phyloP scores from a whole-genome alignment of 2,329 filamentous ascomycete species.

The Cercospora zeina region DNA sequence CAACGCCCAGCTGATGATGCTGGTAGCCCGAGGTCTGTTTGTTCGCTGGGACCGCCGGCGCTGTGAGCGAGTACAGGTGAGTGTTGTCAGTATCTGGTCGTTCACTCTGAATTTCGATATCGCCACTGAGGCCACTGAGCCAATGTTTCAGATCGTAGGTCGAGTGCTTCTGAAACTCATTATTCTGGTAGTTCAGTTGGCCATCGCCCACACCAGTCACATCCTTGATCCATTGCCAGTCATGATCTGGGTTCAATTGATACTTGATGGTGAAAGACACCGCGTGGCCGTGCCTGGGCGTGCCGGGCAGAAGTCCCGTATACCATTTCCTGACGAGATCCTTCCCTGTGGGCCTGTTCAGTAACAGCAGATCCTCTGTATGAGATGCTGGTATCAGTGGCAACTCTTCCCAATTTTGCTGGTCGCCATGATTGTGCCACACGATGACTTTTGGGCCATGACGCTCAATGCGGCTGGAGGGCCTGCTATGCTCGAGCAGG shows the following conservation, averaged over 20 bases:
- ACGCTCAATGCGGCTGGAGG: constrained; percentile 43
- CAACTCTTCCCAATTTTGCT: constrained; percentile 60
- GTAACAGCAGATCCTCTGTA: constrained; percentile 33
- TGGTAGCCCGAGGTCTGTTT: constrained; percentile 60
- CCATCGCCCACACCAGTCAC: constrained; percentile 65
- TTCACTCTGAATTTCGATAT: constrained; percentile 56
- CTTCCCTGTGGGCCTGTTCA: constrained; percentile 26
- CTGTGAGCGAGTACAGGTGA: constrained; percentile 67
- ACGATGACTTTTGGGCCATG: constrained; percentile 71
- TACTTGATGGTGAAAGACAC: constrained; percentile 72
- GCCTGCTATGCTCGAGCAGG: constrained; percentile 44
- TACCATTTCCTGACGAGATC: constrained; percentile 54
- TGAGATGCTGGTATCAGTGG: constrained; percentile 51
- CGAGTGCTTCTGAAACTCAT: constrained; percentile 36
- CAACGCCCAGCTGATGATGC: constrained; percentile 61
- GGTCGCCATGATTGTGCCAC: constrained; percentile 66
- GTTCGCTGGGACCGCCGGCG: constrained; percentile 57
- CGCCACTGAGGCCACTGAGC: constrained; percentile 59
- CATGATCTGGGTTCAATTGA: constrained; percentile 52
- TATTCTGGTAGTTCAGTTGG: constrained; percentile 55
- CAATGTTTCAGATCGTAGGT: constrained; percentile 54
- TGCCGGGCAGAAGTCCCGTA: constrained; percentile 49
- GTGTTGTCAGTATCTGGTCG: constrained; percentile 68
- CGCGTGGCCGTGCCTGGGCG: constrained; percentile 48
- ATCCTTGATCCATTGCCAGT: constrained; percentile 72